These are phyloP conservation scores for Kwoniella dendrophila DNA, from an alignment of 768 basidiomycete species.

Conservation along the genomic window DNA sequence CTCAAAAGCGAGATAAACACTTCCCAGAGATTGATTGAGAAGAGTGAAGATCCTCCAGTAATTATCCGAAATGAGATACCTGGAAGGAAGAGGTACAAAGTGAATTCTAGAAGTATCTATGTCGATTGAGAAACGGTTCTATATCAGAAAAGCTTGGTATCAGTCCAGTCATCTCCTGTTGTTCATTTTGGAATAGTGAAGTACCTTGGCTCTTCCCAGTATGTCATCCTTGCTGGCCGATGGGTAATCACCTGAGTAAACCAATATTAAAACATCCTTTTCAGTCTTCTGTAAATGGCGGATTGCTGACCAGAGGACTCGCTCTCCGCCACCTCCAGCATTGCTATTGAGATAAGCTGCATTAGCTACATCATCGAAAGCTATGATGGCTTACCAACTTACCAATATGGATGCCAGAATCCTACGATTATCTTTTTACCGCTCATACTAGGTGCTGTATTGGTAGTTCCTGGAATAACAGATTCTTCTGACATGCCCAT, in stretches of 20 bases:
- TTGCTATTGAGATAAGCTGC: slow-evolving; percentile 62
- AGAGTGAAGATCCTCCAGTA: slow-evolving; percentile 91
- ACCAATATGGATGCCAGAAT: slow-evolving; percentile 98
- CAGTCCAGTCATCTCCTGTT: background rate
- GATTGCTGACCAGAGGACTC: slow-evolving; percentile 91
- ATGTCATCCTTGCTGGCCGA: slow-evolving; percentile 74
- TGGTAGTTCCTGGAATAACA: slow-evolving; percentile 34
- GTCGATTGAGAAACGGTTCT: slow-evolving; percentile 80
- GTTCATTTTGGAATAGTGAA: background rate
- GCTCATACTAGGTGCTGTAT: slow-evolving; percentile 28
- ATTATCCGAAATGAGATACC: slow-evolving; percentile 74
- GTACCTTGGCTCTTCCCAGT: slow-evolving; percentile 75
- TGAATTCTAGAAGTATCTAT: slow-evolving; percentile 69
- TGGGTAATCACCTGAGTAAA: slow-evolving; percentile 87
- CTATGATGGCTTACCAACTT: slow-evolving; percentile 44
- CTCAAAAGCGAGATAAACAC: slow-evolving; percentile 79
- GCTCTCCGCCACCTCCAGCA: slow-evolving; percentile 94
- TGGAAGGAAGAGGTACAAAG: slow-evolving; percentile 76
- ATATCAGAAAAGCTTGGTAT: background rate
- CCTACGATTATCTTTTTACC: slow-evolving; percentile 62
- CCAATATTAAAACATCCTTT: slow-evolving; percentile 65
- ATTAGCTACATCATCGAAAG: background rate
- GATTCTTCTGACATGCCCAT: slow-evolving; percentile 36
- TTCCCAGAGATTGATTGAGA: slow-evolving; percentile 86
- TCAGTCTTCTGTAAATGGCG: slow-evolving; percentile 65